Evolutionary conservation across 305 asterid species (phyloP).

Genomic region (Fraxinus sp.): DNA sequence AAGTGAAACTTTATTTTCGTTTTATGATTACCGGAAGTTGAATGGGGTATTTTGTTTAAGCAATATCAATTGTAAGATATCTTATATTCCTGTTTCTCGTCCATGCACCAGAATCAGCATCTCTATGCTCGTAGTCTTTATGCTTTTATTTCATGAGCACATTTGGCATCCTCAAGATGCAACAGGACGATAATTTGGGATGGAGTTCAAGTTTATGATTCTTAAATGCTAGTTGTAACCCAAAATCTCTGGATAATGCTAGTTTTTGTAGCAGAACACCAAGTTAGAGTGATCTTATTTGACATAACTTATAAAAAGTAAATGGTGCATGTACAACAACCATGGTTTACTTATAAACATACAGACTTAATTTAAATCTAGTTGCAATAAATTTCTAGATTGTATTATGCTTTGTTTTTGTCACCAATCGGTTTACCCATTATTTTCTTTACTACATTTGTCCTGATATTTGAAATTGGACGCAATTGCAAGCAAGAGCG

Average conservation of each 20-base stretch:
- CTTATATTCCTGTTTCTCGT: neutral
- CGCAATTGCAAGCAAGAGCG: neutral
- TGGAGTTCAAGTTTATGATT: neutral
- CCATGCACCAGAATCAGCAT: neutral
- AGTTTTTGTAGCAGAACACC: neutral
- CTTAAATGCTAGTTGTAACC: neutral
- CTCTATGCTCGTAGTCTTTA: neutral
- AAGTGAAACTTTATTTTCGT: neutral
- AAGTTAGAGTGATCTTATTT: neutral
- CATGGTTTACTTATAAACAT: neutral
- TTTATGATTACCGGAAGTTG: neutral
- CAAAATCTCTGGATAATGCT: neutral
- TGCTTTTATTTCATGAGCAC: neutral
- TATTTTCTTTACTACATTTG: neutral
- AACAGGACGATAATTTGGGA: neutral
- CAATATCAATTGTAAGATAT: neutral
- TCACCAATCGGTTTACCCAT: neutral
- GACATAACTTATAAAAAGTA: neutral
- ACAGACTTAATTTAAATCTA: neutral
- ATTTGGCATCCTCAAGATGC: neutral
- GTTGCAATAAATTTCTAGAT: neutral
- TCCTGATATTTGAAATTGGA: neutral
- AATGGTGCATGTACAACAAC: neutral
- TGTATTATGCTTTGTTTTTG: neutral
- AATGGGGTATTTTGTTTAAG: neutral